phyloP scores from a whole-genome alignment of 352 stramenopile genomes.

The Ochromonadaceae sp. region DNA sequence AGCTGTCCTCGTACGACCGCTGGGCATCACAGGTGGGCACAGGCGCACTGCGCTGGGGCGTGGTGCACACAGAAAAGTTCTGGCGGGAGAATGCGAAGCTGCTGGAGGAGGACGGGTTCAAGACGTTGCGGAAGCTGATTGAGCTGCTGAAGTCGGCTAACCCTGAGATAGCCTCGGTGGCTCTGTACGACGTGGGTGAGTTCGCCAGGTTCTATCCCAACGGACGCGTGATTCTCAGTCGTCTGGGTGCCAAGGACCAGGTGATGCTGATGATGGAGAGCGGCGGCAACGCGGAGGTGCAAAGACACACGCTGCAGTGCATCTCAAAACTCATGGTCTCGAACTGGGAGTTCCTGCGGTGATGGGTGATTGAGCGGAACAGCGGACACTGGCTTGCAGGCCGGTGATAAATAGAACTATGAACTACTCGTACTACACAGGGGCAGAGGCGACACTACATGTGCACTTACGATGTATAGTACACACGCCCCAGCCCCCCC shows the following conservation, averaged over 20 bases:
- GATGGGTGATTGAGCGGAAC: too few relatives aligned
- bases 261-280: slow-evolving; percentile 91
- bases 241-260: slow-evolving; percentile 84
- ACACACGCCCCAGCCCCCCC: too few relatives aligned
- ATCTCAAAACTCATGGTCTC: slow-evolving; percentile 98
- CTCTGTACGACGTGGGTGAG: slow-evolving; percentile 90
- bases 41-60: slow-evolving; percentile 79
- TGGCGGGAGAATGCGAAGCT: slow-evolving; percentile 94
- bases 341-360: slow-evolving; percentile 65
- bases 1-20: slow-evolving; percentile 81
- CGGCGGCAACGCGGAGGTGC: slow-evolving; percentile 84
- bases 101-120: slow-evolving; percentile 90
- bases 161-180: slow-evolving; percentile 22
- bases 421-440: too few relatives aligned
- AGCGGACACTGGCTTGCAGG: too few relatives aligned
- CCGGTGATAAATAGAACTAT: too few relatives aligned
- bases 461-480: too few relatives aligned
- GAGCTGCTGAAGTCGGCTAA: not conserved
- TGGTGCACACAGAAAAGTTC: slow-evolving; percentile 92
- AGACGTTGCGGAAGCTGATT: slow-evolving; percentile 41
- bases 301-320: slow-evolving; percentile 90
- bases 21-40: slow-evolving; percentile 88
- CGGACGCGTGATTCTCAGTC: slow-evolving; percentile 81
- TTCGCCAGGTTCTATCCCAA: slow-evolving; percentile 95
- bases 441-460: too few relatives aligned